Conservation (phyloP, 1,139 yeast species). For the Taphrina populina region DNA sequence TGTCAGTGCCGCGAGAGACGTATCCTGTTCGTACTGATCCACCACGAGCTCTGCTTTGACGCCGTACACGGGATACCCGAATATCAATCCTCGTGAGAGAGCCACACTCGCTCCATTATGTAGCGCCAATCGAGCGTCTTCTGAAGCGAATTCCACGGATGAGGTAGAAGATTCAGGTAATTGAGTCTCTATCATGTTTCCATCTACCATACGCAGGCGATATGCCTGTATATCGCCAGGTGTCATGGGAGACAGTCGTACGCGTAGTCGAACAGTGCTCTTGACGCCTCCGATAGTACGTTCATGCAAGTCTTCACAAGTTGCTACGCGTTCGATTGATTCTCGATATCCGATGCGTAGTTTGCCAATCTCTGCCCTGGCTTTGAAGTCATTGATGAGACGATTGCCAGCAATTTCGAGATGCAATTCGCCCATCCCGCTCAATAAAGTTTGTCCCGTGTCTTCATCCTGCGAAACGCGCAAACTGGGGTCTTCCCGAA, state of each 20-base stretch:
- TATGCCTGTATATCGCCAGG: neutral
- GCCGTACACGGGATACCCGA: constrained; percentile 65
- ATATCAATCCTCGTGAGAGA: constrained; percentile 70
- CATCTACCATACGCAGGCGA: neutral
- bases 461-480: constrained; percentile 72
- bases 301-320: constrained; percentile 3
- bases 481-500: constrained; percentile 83
- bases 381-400: constrained; percentile 73
- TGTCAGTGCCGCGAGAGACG: constrained; percentile 47
- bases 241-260: constrained; percentile 1
- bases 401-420: constrained; percentile 83
- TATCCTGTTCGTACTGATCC: constrained; percentile 48
- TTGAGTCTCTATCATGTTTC: constrained; percentile 8
- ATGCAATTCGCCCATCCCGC: constrained; percentile 97
- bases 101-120: constrained; percentile 57
- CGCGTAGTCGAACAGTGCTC: neutral
- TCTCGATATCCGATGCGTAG: constrained; percentile 90
- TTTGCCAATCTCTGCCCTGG: constrained; percentile 73
- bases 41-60: constrained; percentile 54
- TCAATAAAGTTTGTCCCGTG: constrained; percentile 76
- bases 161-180: constrained; percentile 3
- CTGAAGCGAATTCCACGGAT: constrained; percentile 7
- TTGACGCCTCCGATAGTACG: constrained; percentile 3
- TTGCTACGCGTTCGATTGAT: neutral
- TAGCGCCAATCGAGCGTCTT: constrained; percentile 43